Base-by-base conservation (phyloP, 495 filamentous ascomycete species). In the Penicillium silybi region DNA sequence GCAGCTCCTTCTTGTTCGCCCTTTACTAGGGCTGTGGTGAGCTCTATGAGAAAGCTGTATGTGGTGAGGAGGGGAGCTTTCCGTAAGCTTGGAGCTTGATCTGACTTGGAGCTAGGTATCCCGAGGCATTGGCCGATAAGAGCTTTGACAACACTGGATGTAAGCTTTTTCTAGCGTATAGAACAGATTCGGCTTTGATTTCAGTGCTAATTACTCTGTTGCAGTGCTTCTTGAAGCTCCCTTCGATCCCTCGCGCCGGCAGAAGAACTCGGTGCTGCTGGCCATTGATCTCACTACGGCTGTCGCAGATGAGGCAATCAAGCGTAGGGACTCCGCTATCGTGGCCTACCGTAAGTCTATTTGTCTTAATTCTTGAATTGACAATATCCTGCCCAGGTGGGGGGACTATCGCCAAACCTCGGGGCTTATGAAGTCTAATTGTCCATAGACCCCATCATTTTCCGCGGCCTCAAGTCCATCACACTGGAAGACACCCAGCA, bases 61-160 rank as follows among this genome's bases (percentile, higher is more conserved):
- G 87, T 77, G 35, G 43, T 44, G 19, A 10, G 18, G 35, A 11
- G 8, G 40, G 23, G 41, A 47, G 56, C 56, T 61, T 54, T 53
- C 45, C 34, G 50, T 58, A 9, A 27, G 39, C 23, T 49, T 54
- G 42, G 45, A 60, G 45, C 52, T 54, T 50, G 49, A 54, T 58
- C 55, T 57, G 44, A 64, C 53, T 27, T 46, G 6, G 34, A 17
- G 25, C 32, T 61, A 95, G 90, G 35, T 98, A 95, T 66, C 93
- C 93, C 0, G 86, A 92, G 69, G 82, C 82, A 37, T 77, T 97
- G 41, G 92, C 93, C 10, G 92, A 97, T 59, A 86, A 85, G 59
- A 85, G 85, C 68, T 98, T 88, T 75, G 93, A 98, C 64, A 98
- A 98, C 57, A 97, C 89, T 37, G 90, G 90, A 53, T 68, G 88